Conservation (phyloP, 2,329 filamentous ascomycete genomes). For the Rhytidhysteron rufulum region DNA sequence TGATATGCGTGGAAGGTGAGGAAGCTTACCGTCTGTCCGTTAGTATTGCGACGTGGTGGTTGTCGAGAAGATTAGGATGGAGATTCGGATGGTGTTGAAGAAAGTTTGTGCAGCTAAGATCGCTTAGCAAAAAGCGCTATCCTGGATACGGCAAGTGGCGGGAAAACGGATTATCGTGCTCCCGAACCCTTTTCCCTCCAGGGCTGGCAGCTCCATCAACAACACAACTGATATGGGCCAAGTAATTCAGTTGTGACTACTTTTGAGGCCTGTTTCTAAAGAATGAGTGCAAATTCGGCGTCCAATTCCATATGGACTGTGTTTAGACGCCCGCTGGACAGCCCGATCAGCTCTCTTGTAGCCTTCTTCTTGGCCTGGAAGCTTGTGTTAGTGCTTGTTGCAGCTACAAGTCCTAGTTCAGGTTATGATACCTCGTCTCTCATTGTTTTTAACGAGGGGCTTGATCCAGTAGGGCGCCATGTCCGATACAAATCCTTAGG, state of each 20-base stretch:
- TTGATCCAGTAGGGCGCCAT: conserved; percentile 14
- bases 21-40: conserved; percentile 36
- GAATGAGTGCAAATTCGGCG: too few relatives aligned
- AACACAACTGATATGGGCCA: background rate
- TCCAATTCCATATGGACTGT: conserved; percentile 1
- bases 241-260: too few relatives aligned
- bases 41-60: conserved; percentile 31
- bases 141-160: background rate
- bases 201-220: background rate
- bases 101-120: conserved; percentile 10
- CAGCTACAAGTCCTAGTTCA: conserved; percentile 53
- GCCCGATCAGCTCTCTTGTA: conserved; percentile 12
- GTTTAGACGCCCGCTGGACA: background rate
- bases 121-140: background rate
- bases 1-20: conserved; percentile 25
- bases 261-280: too few relatives aligned
- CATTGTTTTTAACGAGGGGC: conserved; percentile 39
- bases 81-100: background rate
- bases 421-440: conserved; percentile 78
- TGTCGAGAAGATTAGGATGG: conserved; percentile 19
- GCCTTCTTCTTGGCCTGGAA: conserved; percentile 63
- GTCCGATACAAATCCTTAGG: conserved; percentile 13
- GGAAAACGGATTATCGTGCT: background rate
- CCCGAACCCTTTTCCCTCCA: background rate
- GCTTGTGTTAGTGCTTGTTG: conserved; percentile 59